Conservation (phyloP, 768 basidiomycete genomes). For the Leccinum obscurum region DNA sequence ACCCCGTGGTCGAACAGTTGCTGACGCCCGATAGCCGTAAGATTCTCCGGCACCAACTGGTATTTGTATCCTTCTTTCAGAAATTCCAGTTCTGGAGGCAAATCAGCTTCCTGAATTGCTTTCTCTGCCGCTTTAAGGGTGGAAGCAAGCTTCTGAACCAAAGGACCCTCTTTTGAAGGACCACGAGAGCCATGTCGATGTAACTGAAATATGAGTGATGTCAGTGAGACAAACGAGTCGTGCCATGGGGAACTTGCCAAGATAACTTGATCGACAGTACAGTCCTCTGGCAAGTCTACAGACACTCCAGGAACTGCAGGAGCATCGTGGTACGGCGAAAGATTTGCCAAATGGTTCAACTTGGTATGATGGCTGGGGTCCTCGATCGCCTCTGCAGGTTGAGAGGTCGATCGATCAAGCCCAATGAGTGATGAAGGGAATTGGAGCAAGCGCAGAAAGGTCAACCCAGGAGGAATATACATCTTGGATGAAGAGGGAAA, state of each 20-base stretch:
- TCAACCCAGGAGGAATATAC: slow-evolving; percentile 18
- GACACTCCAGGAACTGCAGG: slow-evolving; percentile 29
- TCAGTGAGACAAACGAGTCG: neutral
- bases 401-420: neutral
- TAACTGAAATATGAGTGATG: slow-evolving; percentile 28
- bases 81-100: slow-evolving; percentile 37
- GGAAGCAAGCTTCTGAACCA: slow-evolving; percentile 32
- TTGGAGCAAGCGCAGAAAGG: slow-evolving; percentile 17
- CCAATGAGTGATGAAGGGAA: slow-evolving; percentile 6
- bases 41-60: slow-evolving; percentile 34
- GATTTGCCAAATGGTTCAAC: slow-evolving; percentile 31
- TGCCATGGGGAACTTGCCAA: slow-evolving; percentile 28
- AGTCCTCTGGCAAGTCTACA: slow-evolving; percentile 37
- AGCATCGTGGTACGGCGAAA: slow-evolving; percentile 40
- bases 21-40: slow-evolving; percentile 38
- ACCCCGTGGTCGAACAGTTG: slow-evolving; percentile 44
- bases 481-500: slow-evolving; percentile 3
- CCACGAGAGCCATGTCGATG: slow-evolving; percentile 44
- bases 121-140: slow-evolving; percentile 30
- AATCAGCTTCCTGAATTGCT: slow-evolving; percentile 26
- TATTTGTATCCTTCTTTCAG: slow-evolving; percentile 38
- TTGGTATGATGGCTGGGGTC: neutral
- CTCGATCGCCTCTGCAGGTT: neutral
- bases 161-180: slow-evolving; percentile 29
- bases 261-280: slow-evolving; percentile 41